A percentile compares a stretch with the other conserved stretches of the same genome.
These are phyloP conservation scores for Russula foetens DNA, from an alignment of 768 basidiomycete species.

Conservation along the genomic window DNA sequence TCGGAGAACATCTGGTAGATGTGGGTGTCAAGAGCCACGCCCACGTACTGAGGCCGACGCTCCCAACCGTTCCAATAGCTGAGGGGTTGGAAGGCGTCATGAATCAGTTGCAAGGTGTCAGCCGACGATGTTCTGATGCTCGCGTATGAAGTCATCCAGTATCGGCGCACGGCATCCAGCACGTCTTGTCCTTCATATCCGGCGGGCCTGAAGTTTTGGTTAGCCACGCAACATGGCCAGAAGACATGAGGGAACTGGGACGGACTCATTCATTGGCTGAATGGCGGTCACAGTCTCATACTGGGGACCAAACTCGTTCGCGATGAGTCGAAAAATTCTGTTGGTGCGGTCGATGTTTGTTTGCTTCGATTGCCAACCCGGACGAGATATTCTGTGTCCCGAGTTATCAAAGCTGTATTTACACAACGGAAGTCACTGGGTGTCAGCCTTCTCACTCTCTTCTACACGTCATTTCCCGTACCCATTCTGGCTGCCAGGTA, in stretches of 20 bases:
- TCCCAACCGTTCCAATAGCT: constrained; percentile 62
- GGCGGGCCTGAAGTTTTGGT: constrained; percentile 50
- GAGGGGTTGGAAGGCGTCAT: constrained; percentile 74
- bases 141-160: constrained; percentile 65
- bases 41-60: constrained; percentile 42
- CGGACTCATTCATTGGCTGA: constrained; percentile 71
- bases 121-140: constrained; percentile 52
- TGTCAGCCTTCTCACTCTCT: not conserved
- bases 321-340: constrained; percentile 53
- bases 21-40: constrained; percentile 75
- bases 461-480: too few species aligned
- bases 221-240: not conserved
- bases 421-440: too few species aligned
- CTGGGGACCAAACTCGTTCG: constrained; percentile 49
- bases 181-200: constrained; percentile 51
- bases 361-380: constrained; percentile 61
- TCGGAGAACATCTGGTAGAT: constrained; percentile 69
- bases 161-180: constrained; percentile 45
- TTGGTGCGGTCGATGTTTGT: constrained; percentile 62
- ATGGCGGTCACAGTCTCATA: constrained; percentile 54
- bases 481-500: constrained; percentile 83
- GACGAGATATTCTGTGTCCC: constrained; percentile 51
- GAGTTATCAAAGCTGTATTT: constrained; percentile 65
- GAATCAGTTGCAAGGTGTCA: constrained; percentile 62
- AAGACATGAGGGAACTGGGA: not conserved